Conservation (phyloP, 1,284 basidiomycete species). For the Neolentinus lepideus region DNA sequence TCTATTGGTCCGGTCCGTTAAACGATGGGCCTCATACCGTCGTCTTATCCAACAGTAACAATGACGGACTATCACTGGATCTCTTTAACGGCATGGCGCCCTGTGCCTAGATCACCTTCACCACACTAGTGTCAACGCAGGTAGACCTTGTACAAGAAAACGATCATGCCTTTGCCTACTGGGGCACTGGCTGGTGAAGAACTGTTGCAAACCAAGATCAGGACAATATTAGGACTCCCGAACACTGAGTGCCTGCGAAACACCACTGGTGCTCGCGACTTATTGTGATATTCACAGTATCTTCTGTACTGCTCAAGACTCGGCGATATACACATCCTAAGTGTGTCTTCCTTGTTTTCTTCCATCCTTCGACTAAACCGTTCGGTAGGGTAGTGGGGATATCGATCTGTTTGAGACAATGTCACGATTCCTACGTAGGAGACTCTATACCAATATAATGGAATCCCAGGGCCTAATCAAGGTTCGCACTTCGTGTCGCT, state of each 20-base stretch:
- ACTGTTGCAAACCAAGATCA: background rate
- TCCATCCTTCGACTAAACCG: no score
- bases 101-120: background rate
- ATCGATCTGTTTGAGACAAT: no score
- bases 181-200: background rate
- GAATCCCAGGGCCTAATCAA: no score
- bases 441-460: no score
- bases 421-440: no score
- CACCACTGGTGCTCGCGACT: background rate
- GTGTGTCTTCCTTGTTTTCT: no score
- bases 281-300: background rate
- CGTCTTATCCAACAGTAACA: background rate
- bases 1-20: background rate
- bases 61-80: background rate
- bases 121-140: background rate
- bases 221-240: background rate
- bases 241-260: background rate
- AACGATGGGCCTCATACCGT: background rate
- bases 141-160: background rate
- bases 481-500: no score
- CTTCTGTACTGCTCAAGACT: background rate
- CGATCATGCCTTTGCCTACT: background rate
- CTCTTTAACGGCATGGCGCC: no score
- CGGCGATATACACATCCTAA: background rate
- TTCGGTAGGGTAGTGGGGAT: no score